phyloP scores from a whole-genome alignment of 2,329 filamentous ascomycete genomes.

The Cladosporium sp. region DNA sequence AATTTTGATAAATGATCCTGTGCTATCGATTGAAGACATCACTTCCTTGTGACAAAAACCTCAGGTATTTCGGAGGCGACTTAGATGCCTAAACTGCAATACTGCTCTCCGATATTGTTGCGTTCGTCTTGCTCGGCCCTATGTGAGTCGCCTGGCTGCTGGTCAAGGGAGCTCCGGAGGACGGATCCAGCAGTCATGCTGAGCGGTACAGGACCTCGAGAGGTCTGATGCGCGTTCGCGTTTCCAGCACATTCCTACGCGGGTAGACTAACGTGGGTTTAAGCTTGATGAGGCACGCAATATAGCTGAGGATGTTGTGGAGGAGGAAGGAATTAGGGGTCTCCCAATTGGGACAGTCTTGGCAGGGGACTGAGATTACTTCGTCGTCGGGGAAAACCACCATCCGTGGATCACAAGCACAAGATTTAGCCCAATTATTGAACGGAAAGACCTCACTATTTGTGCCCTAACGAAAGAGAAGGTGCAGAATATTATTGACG shows the following conservation, averaged over 20 bases:
- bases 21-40: background rate
- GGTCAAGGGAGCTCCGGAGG: too few species aligned
- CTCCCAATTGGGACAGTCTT: background rate
- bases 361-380: background rate
- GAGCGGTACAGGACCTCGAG: too few species aligned
- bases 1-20: background rate
- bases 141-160: too few species aligned
- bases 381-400: background rate
- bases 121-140: background rate
- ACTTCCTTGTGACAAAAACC: background rate
- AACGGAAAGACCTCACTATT: background rate
- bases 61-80: background rate
- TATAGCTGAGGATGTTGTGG: too few species aligned
- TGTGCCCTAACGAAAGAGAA: background rate
- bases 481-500: background rate
- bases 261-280: too few species aligned
- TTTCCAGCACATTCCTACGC: too few species aligned
- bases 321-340: background rate
- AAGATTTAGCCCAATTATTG: background rate
- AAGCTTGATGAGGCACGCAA: too few species aligned
- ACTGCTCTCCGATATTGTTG: background rate
- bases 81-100: background rate
- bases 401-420: background rate
- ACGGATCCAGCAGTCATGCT: too few species aligned
- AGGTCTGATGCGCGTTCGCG: too few species aligned